phyloP scores from a whole-genome alignment of 768 basidiomycete species.

The Tylopilus balloui region DNA sequence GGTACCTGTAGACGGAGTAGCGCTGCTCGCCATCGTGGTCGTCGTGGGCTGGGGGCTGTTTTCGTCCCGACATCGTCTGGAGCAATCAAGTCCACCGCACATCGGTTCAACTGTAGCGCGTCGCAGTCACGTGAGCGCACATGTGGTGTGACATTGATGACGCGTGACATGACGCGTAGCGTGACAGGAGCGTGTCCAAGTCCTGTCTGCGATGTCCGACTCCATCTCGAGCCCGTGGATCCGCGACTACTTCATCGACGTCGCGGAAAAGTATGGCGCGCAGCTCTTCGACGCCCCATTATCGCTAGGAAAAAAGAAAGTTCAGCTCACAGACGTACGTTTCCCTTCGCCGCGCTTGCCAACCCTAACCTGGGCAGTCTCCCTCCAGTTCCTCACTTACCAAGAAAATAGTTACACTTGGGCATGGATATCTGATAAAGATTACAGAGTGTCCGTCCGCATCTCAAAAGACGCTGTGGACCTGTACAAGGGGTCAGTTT shows the following conservation, averaged over 20 bases:
- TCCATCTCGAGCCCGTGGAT: slow-evolving; percentile 52
- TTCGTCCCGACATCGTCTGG: slow-evolving; percentile 20
- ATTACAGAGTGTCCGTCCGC: slow-evolving; percentile 45
- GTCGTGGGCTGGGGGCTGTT: slow-evolving; percentile 15
- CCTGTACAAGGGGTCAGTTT: slow-evolving; percentile 39
- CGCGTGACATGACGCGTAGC: slow-evolving; percentile 19
- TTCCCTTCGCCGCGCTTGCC: background rate
- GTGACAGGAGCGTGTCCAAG: slow-evolving; percentile 6
- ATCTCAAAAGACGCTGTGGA: slow-evolving; percentile 50
- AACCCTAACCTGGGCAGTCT: slow-evolving; percentile 3
- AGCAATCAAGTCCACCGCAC: background rate
- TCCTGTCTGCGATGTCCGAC: slow-evolving; percentile 33
- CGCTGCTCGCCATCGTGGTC: background rate
- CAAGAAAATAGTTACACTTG: slow-evolving; percentile 48
- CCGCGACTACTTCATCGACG: slow-evolving; percentile 42
- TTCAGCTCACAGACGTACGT: slow-evolving; percentile 56
- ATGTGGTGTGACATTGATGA: slow-evolving; percentile 15
- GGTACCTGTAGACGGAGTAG: slow-evolving; percentile 5
- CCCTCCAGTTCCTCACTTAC: slow-evolving; percentile 52
- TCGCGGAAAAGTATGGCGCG: slow-evolving; percentile 51
- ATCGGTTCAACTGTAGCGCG: slow-evolving; percentile 4
- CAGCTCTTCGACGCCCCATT: slow-evolving; percentile 28
- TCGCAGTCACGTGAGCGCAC: slow-evolving; percentile 15
- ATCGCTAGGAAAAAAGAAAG: slow-evolving; percentile 42
- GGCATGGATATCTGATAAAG: slow-evolving; percentile 61